Evolutionary conservation across 352 stramenopile genomes (phyloP).

Genomic region (Phytopythium oedochilum): DNA sequence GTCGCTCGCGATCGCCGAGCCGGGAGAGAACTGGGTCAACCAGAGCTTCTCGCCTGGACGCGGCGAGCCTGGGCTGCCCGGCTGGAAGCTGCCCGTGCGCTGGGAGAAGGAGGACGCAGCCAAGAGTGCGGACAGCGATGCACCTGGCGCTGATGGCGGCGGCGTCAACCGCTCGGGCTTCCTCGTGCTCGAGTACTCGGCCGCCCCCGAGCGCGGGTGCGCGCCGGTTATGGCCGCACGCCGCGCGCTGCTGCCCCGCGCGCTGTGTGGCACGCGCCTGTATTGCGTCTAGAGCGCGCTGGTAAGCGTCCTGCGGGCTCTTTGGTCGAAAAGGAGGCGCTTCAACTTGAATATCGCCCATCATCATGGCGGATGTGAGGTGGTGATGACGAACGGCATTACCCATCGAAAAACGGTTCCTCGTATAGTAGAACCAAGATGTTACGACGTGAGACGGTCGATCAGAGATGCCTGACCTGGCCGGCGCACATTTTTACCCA

Average conservation of each 20-base stretch:
- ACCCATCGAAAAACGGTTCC: neutral
- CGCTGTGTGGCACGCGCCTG: conserved; percentile 60
- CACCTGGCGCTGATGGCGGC: no score
- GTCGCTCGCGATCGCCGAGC: conserved; percentile 69
- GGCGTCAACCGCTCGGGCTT: conserved; percentile 66
- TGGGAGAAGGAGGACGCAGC: conserved; percentile 59
- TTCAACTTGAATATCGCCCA: neutral
- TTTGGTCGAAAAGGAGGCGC: neutral
- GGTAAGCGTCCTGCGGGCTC: no score
- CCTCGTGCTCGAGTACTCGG: conserved; percentile 74
- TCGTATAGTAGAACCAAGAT: neutral
- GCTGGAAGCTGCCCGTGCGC: conserved; percentile 72
- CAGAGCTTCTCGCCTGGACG: conserved; percentile 53
- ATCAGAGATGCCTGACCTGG: neutral
- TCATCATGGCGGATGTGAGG: neutral
- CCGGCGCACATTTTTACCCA: neutral
- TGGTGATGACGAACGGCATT: neutral
- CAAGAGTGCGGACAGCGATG: conserved; percentile 16
- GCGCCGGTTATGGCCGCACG: conserved; percentile 46
- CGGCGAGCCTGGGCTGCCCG: conserved; percentile 58
- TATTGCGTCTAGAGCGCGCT: conserved; percentile 47
- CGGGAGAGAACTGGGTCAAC: conserved; percentile 83
- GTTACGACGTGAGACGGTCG: no score
- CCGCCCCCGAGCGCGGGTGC: conserved; percentile 57
- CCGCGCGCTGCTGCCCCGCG: conserved; percentile 48